These are phyloP conservation scores for Globisporangium spinosum DNA, from an alignment of 352 stramenopile species.

Conservation along the genomic window DNA sequence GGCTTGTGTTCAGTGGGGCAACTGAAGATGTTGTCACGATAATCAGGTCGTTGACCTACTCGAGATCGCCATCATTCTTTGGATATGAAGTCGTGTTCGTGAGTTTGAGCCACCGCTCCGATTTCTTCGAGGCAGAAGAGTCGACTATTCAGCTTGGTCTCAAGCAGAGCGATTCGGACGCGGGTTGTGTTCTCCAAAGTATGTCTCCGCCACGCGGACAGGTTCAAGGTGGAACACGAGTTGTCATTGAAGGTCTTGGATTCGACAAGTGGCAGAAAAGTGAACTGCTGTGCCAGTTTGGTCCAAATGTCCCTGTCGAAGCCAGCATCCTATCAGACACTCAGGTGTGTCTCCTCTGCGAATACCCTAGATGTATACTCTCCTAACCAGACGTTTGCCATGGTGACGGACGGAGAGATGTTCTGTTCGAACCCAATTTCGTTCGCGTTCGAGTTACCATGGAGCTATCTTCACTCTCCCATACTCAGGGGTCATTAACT, in stretches of 20 bases:
- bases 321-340: conserved; percentile 37
- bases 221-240: conserved; percentile 34
- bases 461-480: conserved; percentile 25
- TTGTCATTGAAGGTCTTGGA: conserved; percentile 37
- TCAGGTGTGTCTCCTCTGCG: conserved; percentile 34
- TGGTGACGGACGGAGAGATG: conserved; percentile 46
- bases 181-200: conserved; percentile 22
- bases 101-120: conserved; percentile 35
- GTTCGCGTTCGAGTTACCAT: conserved; percentile 46
- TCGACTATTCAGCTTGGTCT: conserved; percentile 40
- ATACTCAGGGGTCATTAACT: conserved; percentile 25
- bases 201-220: conserved; percentile 32
- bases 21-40: conserved; percentile 30
- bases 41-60: conserved; percentile 44
- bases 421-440: conserved; percentile 61
- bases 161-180: conserved; percentile 24
- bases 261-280: conserved; percentile 30
- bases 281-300: conserved; percentile 53
- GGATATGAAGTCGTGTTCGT: conserved; percentile 63
- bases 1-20: conserved; percentile 36
- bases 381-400: conserved; percentile 35
- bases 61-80: conserved; percentile 43
- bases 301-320: conserved; percentile 28
- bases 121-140: conserved; percentile 46
- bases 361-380: conserved; percentile 20